A percentile compares a stretch with the other conserved stretches of the same genome.
These are phyloP conservation scores for Cladosporium sp. DNA, from an alignment of 2,329 filamentous ascomycete genomes.

Conservation along the genomic window DNA sequence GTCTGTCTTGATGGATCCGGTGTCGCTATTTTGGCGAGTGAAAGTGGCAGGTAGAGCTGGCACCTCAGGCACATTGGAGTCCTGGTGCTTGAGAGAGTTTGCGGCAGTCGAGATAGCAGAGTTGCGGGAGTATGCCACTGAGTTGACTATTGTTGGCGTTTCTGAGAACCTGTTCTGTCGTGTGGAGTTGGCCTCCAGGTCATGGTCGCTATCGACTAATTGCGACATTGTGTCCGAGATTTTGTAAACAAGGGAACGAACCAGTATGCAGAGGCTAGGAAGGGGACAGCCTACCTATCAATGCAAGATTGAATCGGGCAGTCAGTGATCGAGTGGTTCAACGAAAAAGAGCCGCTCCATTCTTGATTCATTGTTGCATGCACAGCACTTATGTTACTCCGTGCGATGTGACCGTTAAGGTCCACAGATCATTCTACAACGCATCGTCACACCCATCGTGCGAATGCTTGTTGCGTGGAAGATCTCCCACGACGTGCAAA, in stretches of 20 bases:
- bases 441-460: not conserved
- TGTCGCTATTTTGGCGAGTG: not conserved
- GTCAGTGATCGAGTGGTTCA: too few relatives aligned
- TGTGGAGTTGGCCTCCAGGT: not conserved
- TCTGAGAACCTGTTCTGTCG: not conserved
- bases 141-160: slow-evolving; percentile 9
- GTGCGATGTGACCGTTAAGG: not conserved
- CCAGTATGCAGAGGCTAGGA: too few relatives aligned
- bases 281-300: too few relatives aligned
- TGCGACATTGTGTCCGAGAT: not conserved
- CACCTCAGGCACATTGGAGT: not conserved
- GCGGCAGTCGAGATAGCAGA: not conserved
- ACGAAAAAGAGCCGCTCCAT: not conserved
- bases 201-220: not conserved
- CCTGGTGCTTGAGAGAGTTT: not conserved
- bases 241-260: not conserved
- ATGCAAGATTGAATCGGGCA: not conserved
- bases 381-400: not conserved
- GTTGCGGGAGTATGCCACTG: not conserved
- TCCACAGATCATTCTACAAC: not conserved
- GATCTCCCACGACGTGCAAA: not conserved
- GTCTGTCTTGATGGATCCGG: not conserved
- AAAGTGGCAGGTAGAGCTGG: not conserved
- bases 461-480: not conserved
- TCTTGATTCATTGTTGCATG: not conserved